Evolutionary conservation across 2,329 filamentous ascomycete genomes (phyloP).

Genomic region (Seiridium unicorne): DNA sequence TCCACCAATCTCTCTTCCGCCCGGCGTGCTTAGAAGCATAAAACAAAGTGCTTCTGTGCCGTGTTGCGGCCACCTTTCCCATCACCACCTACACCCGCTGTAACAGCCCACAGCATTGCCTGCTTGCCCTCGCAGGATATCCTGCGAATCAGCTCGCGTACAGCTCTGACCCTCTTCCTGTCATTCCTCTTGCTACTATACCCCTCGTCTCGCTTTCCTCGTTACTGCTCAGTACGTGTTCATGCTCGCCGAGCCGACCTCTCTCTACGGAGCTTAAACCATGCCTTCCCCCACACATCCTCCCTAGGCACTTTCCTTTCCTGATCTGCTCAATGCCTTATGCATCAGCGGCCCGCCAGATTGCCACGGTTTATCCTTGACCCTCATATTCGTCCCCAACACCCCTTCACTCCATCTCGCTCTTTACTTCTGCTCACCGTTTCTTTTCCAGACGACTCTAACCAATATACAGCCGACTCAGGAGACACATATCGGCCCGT

Average conservation of each 20-base stretch:
- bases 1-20: slow-evolving; percentile 23
- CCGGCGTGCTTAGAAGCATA: slow-evolving; percentile 24
- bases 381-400: slow-evolving; percentile 15
- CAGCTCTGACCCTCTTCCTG: slow-evolving; percentile 7
- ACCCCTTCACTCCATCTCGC: slow-evolving; percentile 16
- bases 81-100: slow-evolving; percentile 28
- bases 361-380: slow-evolving; percentile 17
- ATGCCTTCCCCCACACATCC: slow-evolving; percentile 34
- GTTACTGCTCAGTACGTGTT: slow-evolving; percentile 3
- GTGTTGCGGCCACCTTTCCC: slow-evolving; percentile 31
- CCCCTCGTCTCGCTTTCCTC: slow-evolving; percentile 21
- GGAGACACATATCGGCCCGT: slow-evolving; percentile 61
- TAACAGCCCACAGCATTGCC: slow-evolving; percentile 23
- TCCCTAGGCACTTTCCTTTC: slow-evolving; percentile 44
- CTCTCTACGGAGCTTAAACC: slow-evolving; percentile 25
- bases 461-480: slow-evolving; percentile 50
- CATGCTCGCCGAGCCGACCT: slow-evolving; percentile 5
- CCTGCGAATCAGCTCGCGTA: slow-evolving; percentile 9
- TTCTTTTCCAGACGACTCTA: slow-evolving; percentile 37
- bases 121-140: no score
- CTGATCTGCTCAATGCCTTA: slow-evolving; percentile 40
- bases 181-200: slow-evolving; percentile 12
- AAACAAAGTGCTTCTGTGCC: slow-evolving; percentile 31
- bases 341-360: slow-evolving; percentile 28
- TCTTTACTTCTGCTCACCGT: slow-evolving; percentile 20